Evolutionary conservation across 345 rosid genomes (phyloP).

Genomic region (Bruguiera gymnorhiza): DNA sequence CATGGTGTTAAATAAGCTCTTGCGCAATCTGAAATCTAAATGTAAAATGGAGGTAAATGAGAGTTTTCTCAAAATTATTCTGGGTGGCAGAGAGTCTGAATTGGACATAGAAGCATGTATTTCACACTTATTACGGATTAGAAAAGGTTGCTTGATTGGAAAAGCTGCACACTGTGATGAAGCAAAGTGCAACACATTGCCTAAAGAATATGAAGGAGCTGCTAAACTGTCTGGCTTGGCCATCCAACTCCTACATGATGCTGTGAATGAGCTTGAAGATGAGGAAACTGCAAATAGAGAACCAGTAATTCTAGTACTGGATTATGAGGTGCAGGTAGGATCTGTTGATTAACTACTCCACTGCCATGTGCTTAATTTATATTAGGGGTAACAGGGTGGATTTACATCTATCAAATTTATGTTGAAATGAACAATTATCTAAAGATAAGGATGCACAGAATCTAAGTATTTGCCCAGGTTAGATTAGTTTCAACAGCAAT

Average conservation of each 20-base stretch:
- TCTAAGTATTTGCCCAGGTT: not conserved
- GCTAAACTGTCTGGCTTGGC: conserved; percentile 44
- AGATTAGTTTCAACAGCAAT: not conserved
- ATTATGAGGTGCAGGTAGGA: conserved; percentile 80
- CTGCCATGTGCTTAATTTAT: not conserved
- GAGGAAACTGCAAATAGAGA: conserved; percentile 45
- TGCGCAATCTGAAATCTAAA: conserved; percentile 57
- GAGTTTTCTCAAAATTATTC: conserved; percentile 52
- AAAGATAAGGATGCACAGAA: not conserved
- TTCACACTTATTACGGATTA: conserved; percentile 33
- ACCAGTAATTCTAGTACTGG: conserved; percentile 72
- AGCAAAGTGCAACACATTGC: conserved; percentile 29
- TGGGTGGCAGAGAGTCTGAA: conserved; percentile 46
- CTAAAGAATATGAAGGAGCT: conserved; percentile 24
- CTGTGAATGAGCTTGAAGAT: conserved; percentile 50
- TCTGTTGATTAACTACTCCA: not conserved
- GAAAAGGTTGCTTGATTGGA: conserved; percentile 62
- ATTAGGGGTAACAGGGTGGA: not conserved
- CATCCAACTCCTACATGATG: conserved; percentile 54
- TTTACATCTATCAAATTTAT: not conserved
- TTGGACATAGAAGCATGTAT: conserved; percentile 43
- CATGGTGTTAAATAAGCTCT: conserved; percentile 47
- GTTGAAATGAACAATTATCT: not conserved
- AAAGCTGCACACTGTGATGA: conserved; percentile 35
- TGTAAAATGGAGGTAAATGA: conserved; percentile 66